Evolutionary conservation across 73 alveolate species (phyloP), one percentile per base, ranked within the genome.

Genomic region (Paramecium sexaurelia): DNA sequence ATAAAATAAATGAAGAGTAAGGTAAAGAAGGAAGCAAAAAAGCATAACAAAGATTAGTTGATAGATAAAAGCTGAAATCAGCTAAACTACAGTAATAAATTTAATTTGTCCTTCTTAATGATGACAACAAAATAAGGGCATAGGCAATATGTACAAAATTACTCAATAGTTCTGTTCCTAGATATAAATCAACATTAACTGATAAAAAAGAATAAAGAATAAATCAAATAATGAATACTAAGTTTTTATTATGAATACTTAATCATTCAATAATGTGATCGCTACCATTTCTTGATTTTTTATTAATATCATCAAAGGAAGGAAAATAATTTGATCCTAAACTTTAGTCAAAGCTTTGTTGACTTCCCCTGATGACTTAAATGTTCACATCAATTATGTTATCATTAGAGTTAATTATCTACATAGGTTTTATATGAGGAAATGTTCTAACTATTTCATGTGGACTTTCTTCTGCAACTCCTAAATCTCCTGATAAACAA

Each of bases 221-320:
- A 29, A 61, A 61, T 32, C 20, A 61, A 32, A 61, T 61, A 61
- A 29, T 61, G 47, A 61, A 61, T 61, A 61, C 83, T 61, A 61
- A 61, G 47, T 71, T 71, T 33, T 27, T 71, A 27, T 71, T 33
- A 29, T 71, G 56, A n/a, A 71, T 26, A 20, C 43, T 29, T 66
- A 32, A 71, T 71, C 86, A 71, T 40, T 71, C 86, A 35, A 71
- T 71, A 71, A 71, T 71, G 56, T 71, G 86, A 36, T 71, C 86
- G 13, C 86, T 71, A 4, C 56, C 57, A 35, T 35, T 71, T 36
- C 35, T 22, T 35, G 57, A 13, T 33, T 71, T 35, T n/a, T 37
- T 35, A 35, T 71, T 35, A 13, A 71, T 33, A 33, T 32, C 55
- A 35, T 20, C 43, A 37, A 71, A 71, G 5, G 86, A 71, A 36